Conservation (phyloP, 306 rosid species). For the Quillaja saponaria region DNA sequence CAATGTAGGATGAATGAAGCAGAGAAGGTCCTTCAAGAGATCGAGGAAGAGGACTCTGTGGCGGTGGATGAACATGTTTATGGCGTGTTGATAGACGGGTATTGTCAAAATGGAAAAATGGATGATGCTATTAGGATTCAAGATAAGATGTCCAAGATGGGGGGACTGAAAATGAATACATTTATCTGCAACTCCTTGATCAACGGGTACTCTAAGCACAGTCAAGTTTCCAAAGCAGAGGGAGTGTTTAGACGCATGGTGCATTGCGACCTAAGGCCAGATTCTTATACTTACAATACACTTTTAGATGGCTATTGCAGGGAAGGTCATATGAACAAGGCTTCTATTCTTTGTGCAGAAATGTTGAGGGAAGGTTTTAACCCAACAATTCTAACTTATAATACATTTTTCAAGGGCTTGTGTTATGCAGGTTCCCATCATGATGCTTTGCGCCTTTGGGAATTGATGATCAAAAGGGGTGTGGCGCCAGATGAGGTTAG, state of each 20-base stretch:
- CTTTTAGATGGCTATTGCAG: conserved; percentile 46
- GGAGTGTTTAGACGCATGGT: conserved; percentile 34
- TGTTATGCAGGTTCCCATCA: conserved; percentile 43
- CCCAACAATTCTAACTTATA: conserved; percentile 66
- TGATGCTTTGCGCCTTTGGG: conserved; percentile 67
- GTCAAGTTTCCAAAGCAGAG: conserved; percentile 38
- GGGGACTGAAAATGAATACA: conserved; percentile 59
- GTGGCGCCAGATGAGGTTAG: conserved; percentile 65
- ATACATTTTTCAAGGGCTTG: conserved; percentile 69
- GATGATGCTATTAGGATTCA: conserved; percentile 67
- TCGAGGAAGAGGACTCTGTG: conserved; percentile 47
- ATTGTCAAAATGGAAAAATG: conserved; percentile 65
- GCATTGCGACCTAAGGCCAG: conserved; percentile 47
- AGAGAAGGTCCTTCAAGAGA: conserved; percentile 47
- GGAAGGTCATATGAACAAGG: conserved; percentile 32
- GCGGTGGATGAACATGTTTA: conserved; percentile 62
- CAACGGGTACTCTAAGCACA: conserved; percentile 66
- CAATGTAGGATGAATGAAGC: conserved; percentile 58
- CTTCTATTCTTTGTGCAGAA: conserved; percentile 57
- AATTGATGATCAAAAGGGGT: conserved; percentile 56
- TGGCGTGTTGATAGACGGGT: conserved; percentile 69
- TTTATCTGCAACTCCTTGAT: conserved; percentile 74
- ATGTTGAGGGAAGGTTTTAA: conserved; percentile 57
- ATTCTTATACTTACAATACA: conserved; percentile 51
- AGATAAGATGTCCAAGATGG: conserved; percentile 60